Base-by-base conservation (phyloP, 208 protist species). In the Herpetomonas tarakana region DNA sequence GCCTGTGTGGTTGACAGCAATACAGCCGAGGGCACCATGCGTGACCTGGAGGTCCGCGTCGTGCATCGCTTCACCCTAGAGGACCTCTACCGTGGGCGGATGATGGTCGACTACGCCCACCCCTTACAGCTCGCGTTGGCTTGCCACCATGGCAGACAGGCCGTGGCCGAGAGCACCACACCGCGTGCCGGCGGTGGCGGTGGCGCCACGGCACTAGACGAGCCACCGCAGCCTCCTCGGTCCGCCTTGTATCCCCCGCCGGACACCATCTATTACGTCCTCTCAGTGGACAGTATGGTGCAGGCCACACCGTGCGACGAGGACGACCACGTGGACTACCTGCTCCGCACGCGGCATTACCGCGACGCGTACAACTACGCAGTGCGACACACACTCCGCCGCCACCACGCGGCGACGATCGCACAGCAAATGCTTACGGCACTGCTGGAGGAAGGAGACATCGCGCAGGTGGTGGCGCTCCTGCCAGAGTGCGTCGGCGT, bases 311-410 rank as follows among this genome's bases (percentile, higher is more conserved):
- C 76, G 27, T 61, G 59, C 0, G 78, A 89, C 58, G 44, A 70
- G 18, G 86, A 92, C 59, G 78, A 89, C 59, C 86, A 86, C 74
- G 66, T 92, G 1, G 67, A 71, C 6, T 86, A 78, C 58, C 66
- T 92, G 38, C 52, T 89, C 22, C 60, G 60, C 22, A 52, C 58
- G 2, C 25, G 55, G 24, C 66, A 63, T 21, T 69, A 76, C 39
- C 60, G 66, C 24, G 62, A 75, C 41, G 86, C 86, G 12, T 89
- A 87, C 58, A 56, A 28, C 52, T 83, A 81, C 62, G 73, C 72
- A 56, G 61, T 41, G 35, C 35, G 26, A 6, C 52, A 35, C 38
- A 31, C 62, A 54, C 69, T 89, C 25, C 64, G 52, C 12, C 64
- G 70, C 27, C 64, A 76, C 53, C 46, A 55, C 11, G 38, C 66